Conservation (phyloP, 805 yeast genomes). For the Nakazawaea siamensis region DNA sequence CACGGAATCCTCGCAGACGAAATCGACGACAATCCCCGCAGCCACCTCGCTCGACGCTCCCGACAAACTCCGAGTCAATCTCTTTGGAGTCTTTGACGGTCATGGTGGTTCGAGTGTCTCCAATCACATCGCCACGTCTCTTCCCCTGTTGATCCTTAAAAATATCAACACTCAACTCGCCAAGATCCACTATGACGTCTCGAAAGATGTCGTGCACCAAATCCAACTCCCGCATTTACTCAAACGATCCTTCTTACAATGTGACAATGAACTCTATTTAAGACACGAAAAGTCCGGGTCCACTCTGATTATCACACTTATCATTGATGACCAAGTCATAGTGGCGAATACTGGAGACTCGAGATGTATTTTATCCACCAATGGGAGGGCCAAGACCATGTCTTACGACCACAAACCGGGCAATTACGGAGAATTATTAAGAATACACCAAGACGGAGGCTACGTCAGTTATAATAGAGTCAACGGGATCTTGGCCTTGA, state of each 20-base stretch:
- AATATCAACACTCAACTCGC: constrained; percentile 15
- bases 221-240: constrained; percentile 23
- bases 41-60: not conserved
- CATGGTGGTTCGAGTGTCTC: constrained; percentile 71
- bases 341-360: constrained; percentile 77
- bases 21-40: not conserved
- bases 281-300: constrained; percentile 40
- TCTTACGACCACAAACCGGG: constrained; percentile 63
- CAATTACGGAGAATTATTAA: constrained; percentile 47
- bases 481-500: constrained; percentile 48
- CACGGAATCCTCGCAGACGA: not conserved
- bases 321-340: constrained; percentile 35
- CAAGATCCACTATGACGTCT: not conserved
- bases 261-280: constrained; percentile 35
- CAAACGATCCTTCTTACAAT: constrained; percentile 34
- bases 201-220: constrained; percentile 11
- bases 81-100: constrained; percentile 76
- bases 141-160: constrained; percentile 29
- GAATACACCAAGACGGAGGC: constrained; percentile 53
- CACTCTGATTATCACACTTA: constrained; percentile 39
- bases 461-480: constrained; percentile 54
- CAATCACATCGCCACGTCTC: constrained; percentile 35
- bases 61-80: too few species aligned
- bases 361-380: constrained; percentile 46
- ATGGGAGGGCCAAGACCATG: constrained; percentile 49